Percentiles rank a stretch among this genome's conserved stretches.
These are phyloP conservation scores for Yamadazyma takamatsuzukensis DNA, from an alignment of 805 yeast genomes.

Conservation along the genomic window DNA sequence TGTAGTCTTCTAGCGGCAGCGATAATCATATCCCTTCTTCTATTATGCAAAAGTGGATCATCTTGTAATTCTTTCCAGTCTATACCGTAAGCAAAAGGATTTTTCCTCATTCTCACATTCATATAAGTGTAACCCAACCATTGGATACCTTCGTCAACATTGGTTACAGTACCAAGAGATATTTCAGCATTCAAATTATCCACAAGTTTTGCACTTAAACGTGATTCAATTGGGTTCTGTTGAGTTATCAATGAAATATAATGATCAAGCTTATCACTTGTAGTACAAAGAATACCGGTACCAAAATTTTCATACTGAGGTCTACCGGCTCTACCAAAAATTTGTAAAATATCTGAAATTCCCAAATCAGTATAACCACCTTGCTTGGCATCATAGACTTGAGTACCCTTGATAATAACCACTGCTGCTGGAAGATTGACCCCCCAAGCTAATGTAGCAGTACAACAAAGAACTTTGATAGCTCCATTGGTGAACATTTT, in stretches of 20 bases:
- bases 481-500: slow-evolving; percentile 82
- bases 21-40: slow-evolving; percentile 71
- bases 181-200: slow-evolving; percentile 97
- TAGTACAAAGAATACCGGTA: slow-evolving; percentile 86
- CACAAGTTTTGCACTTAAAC: slow-evolving; percentile 68
- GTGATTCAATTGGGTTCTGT: slow-evolving; percentile 94
- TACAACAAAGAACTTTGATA: slow-evolving; percentile 86
- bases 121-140: slow-evolving; percentile 98
- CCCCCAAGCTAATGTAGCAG: slow-evolving; percentile 99
- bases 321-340: slow-evolving; percentile 98
- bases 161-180: slow-evolving; percentile 91
- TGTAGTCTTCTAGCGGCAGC: slow-evolving; percentile 84
- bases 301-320: slow-evolving; percentile 94
- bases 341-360: slow-evolving; percentile 94
- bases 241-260: slow-evolving; percentile 86
- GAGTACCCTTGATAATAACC: slow-evolving; percentile 94
- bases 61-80: slow-evolving; percentile 80
- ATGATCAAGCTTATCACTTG: slow-evolving; percentile 77
- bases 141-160: slow-evolving; percentile 87
- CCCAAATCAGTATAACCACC: slow-evolving; percentile 96
- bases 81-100: slow-evolving; percentile 89
- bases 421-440: slow-evolving; percentile 98
- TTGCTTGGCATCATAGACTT: slow-evolving; percentile 86
- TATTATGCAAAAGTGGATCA: slow-evolving; percentile 75
- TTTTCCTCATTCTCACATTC: slow-evolving; percentile 90